Evolutionary conservation across 2,329 filamentous ascomycete species (phyloP), one percentile per base, ranked within the genome.

Genomic region (Alternaria dauci): DNA sequence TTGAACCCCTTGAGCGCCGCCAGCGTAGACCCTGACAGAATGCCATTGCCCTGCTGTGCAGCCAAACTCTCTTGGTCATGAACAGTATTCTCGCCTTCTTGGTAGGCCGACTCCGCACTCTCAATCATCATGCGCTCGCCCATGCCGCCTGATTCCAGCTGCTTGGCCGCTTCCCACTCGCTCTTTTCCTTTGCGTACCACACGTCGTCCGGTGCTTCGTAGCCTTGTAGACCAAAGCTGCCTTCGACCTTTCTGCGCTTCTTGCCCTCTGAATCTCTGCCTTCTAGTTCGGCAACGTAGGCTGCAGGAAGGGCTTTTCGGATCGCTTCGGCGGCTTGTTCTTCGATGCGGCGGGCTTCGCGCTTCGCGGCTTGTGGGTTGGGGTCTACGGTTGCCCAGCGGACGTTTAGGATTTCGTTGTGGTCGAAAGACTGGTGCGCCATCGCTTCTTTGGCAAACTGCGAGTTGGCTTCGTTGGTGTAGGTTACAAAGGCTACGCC

Each of bases 401-500:
- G 87, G 48, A 99, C 94, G 78, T 99, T 99, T 26, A 99, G 82
- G 23, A 97, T 89, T 80, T 99, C 95, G 64, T 88, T 90, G 78
- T 98, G 91, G 72, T 99, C 95, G 28, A 99, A 83, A 1, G 89
- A 88, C 80, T 99, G 95, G 75, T 97, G 93, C 5, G 93, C 92
- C 94, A 99, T 98, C 1, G 95, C 92, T 78, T 97, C 93, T 76
- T 94, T 79, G 25, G 78, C 78, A 47, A 80, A 80, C 58, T 80
- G 76, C 2, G 65, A 63, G 55, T 80, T 80, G n/a, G 78, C 78
- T 54, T 97, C 92, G 76, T 97, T 97, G 25, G 87, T 86, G 76
- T 98, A 98, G 9, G 96, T 99, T 57, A 99, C 89, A 77, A 99
- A 99, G 0, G 90, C 96, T 20, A 99, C 95, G 55, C 95, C 96